These are phyloP conservation scores for Coriaria nepalensis DNA, from an alignment of 306 rosid genomes.

Conservation along the genomic window DNA sequence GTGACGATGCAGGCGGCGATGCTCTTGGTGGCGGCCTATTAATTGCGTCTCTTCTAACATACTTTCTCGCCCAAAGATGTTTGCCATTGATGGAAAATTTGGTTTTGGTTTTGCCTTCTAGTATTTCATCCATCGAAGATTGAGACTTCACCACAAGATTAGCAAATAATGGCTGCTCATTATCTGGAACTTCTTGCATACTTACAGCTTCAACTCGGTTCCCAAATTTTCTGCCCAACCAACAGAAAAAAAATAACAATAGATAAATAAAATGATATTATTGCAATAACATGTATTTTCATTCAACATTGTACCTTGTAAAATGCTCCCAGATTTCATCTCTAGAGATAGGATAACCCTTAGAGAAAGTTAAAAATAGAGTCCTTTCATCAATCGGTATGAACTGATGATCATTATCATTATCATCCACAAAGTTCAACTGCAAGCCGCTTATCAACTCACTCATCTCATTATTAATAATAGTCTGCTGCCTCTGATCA, in stretches of 20 bases:
- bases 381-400: conserved; percentile 36
- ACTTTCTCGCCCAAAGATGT: conserved; percentile 61
- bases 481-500: neutral
- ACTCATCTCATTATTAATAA: conserved; percentile 8
- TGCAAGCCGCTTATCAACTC: conserved; percentile 13
- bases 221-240: conserved; percentile 33
- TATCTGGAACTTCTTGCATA: conserved; percentile 36
- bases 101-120: conserved; percentile 18
- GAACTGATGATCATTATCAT: neutral
- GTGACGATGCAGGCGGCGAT: conserved; percentile 3
- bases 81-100: conserved; percentile 54
- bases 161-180: conserved; percentile 46
- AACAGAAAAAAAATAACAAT: neutral
- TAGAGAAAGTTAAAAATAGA: conserved; percentile 48
- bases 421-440: neutral
- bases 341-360: conserved; percentile 48
- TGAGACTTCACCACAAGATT: conserved; percentile 28
- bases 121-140: conserved; percentile 14
- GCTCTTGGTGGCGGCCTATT: neutral
- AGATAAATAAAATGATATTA: neutral
- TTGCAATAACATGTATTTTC: neutral
- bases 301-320: conserved; percentile 14
- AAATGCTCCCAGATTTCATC: conserved; percentile 35
- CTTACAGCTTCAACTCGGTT: conserved; percentile 25
- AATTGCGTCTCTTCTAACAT: conserved; percentile 13